Base-by-base conservation (phyloP, 169 alveolate species). In the Eimeria praecox region DNA sequence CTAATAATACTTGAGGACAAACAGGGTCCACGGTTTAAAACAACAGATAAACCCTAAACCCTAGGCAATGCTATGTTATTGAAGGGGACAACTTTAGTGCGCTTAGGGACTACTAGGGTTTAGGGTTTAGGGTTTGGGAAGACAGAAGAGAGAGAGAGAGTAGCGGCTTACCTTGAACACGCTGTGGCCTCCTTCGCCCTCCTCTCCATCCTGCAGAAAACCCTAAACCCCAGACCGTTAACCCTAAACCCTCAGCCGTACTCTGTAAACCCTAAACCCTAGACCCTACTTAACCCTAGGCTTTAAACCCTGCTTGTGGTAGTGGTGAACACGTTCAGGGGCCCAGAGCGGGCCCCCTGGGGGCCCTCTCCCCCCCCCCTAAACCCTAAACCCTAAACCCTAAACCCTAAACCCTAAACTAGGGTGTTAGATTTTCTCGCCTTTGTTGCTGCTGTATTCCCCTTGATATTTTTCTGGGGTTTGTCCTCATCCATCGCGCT, bases 191-290 rank as follows among this genome's bases (percentile, higher is more conserved):
- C 46, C 93, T 59, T 35, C 82, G 12, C 80, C 93, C 35, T 54
- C 80, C 80, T 35, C 93, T 33, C 49, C 93, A 44, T 86, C 93
- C 93, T 86, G 93, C 93, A 62, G n/a, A 62, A 54, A 59, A 49
- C 71, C 71, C 75, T 16, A 52, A 46, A 83, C 91, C 73, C 75
- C 54, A 83, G 33, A 83, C 91, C 40, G 20, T 33, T 9, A 49
- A 27, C 90, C 44, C 75, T 30, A 52, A 30, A 33, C 91, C 49
- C 91, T 83, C 30, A 52, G 33, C 75, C 75, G 52, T 46, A 35
- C 22, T 14, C 44, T 27, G 14, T 30, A 12, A 54, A 49, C 2
- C 46, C n/a, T 42, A 1, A 3, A 40, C 87, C 56, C 24, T 44
- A 20, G 22, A 3, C 66, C 62, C 46, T 80, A 80, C 24, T 44